Evolutionary conservation across 176 grass and related monocot genomes (phyloP).

Genomic region (Lolium perenne): DNA sequence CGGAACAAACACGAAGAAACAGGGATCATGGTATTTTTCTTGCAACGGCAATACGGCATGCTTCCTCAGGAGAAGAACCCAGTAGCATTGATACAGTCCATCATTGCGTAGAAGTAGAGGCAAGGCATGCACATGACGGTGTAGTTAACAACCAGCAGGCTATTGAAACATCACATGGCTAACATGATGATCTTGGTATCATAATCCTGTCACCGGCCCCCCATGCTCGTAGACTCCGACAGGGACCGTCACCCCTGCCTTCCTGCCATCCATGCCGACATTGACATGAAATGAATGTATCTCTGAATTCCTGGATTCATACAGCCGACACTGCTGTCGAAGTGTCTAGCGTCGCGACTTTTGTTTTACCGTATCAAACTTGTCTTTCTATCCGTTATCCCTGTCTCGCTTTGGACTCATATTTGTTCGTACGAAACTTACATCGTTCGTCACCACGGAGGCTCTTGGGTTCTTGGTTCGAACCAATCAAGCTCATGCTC

Average conservation of each 20-base stretch:
- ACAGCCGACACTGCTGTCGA: no score
- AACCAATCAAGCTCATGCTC: not conserved
- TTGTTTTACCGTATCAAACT: not conserved
- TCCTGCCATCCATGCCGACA: constrained; percentile 22
- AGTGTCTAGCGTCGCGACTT: no score
- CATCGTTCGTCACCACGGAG: not conserved
- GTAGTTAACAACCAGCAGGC: not conserved
- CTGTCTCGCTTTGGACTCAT: no score
- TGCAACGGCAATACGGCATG: not conserved
- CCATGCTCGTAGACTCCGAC: not conserved
- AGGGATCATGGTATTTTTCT: not conserved
- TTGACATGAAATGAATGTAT: constrained; percentile 1
- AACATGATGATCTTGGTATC: not conserved
- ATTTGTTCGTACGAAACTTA: not conserved
- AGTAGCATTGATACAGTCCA: not conserved
- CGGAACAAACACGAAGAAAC: not conserved
- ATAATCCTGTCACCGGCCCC: not conserved
- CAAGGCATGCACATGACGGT: not conserved
- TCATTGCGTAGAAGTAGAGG: not conserved
- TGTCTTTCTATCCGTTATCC: no score
- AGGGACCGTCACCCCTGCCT: constrained; percentile 30
- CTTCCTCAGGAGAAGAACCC: not conserved
- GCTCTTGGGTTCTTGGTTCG: not conserved
- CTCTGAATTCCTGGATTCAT: no score
- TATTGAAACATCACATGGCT: not conserved